Evolutionary conservation across 1,284 basidiomycete species (phyloP), one percentile per base, ranked within the genome.

Genomic region (Sphaerobolus stellatus): DNA sequence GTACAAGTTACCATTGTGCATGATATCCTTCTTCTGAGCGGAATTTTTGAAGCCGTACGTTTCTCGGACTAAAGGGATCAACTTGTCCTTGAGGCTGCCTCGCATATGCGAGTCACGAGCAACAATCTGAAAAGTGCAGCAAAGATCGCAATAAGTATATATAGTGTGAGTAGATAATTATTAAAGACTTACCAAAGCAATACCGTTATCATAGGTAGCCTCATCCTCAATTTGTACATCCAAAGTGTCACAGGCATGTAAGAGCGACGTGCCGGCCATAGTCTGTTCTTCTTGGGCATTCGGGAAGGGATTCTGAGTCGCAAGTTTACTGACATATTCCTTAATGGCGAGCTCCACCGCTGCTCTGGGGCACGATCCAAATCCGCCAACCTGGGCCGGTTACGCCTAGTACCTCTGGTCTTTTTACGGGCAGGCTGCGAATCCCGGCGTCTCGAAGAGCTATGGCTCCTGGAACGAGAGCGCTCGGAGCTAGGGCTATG

Each of bases 21-120:
- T 6, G 25, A 41, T 41, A 7, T 7, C 6, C 40, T n/a, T 41
- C 6, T 6, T n/a, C 18, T 7, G 18, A 6, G 9, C 6, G 6
- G n/a, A 6, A 7, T 41, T 41, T n/a, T 41, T 41, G 31, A 57
- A 54, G n/a, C 45, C 44, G 30, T 33, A 57, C 29, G n/a, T 18
- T 1, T 28, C 2, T 9, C 20, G 29, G 27, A 46, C 45, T 14
- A 54, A 34, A 13, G 27, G 30, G 14, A 31, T 40, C 36, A 31
- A 20, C 34, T 55, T 54, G 11, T 51, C 54, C 43, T 54, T 53
- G 24, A 57, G 45, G 18, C 54, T 44, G 18, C 52, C 36, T 6
- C 52, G 51, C 18, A 57, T 14, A 22, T 57, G 52, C 18, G 40
- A 41, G 40, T 41, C 40, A 6, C 40, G 40, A 9, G 40, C 40